Percentiles rank a stretch among this genome's conserved stretches.
phyloP scores from a whole-genome alignment of 192 early-diverging fungal species.

The Umbelopsis isabellina region DNA sequence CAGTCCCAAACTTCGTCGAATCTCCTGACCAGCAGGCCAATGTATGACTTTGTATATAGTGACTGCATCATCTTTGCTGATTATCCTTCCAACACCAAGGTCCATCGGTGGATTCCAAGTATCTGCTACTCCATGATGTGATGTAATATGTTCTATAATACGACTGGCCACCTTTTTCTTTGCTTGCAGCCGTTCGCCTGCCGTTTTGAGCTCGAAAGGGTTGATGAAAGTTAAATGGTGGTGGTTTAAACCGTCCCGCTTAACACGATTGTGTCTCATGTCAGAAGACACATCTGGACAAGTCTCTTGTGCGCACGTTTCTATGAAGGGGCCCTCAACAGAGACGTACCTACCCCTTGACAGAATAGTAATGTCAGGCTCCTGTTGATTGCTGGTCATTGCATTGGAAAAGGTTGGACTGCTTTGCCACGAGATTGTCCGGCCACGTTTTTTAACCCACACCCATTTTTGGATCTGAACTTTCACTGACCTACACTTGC shows the following conservation, averaged over 20 bases:
- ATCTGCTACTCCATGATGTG: neutral
- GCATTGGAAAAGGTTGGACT: too few relatives aligned
- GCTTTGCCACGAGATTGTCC: too few relatives aligned
- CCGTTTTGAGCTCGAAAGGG: conserved; percentile 6
- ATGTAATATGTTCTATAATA: neutral
- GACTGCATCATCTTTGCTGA: neutral
- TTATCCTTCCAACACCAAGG: conserved; percentile 23
- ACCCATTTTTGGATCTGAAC: neutral
- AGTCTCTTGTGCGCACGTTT: neutral
- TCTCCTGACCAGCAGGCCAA: conserved; percentile 34
- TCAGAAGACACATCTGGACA: neutral
- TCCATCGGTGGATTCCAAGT: conserved; percentile 32
- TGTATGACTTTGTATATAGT: conserved; percentile 25
- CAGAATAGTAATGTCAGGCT: neutral
- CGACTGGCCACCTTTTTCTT: conserved; percentile 4
- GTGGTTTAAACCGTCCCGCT: neutral
- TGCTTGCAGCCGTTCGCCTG: neutral
- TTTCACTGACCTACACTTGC: neutral
- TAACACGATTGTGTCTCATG: neutral
- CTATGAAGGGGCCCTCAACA: conserved; percentile 8
- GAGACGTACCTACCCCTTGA: conserved; percentile 8
- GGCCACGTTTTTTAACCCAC: too few relatives aligned
- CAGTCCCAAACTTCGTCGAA: conserved; percentile 18
- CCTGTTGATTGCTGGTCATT: too few relatives aligned
- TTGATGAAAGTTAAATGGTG: conserved; percentile 14